Conservation (phyloP, 228 moss, liverwort and hornwort genomes). For the Sphagnum magellanicum region DNA sequence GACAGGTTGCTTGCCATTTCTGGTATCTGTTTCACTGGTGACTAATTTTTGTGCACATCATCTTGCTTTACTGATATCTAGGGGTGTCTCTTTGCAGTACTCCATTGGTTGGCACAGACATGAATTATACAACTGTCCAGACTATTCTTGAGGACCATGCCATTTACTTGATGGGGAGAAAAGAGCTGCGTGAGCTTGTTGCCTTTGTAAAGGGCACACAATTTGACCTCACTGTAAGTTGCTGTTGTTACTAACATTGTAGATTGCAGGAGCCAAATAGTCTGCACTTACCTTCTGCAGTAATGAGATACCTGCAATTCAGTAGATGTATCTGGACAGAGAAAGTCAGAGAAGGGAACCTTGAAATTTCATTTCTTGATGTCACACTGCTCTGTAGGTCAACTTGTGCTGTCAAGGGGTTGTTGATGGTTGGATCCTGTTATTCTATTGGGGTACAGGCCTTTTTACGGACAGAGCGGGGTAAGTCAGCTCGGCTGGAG, state of each 20-base stretch:
- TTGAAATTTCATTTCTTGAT: no score
- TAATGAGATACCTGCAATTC: no score
- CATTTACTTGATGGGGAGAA: constrained; percentile 61
- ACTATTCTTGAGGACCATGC: constrained; percentile 81
- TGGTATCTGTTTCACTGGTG: no score
- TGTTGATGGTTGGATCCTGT: no score
- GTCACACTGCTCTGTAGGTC: no score
- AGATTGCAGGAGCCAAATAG: not conserved
- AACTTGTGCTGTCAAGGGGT: no score
- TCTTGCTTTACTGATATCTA: not conserved
- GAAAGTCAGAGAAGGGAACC: no score
- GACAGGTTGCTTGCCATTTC: no score
- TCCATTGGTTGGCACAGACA: constrained; percentile 54
- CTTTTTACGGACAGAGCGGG: constrained; percentile 68
- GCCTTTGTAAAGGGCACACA: constrained; percentile 78
- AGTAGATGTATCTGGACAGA: no score
- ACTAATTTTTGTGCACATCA: no score
- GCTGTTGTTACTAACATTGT: no score
- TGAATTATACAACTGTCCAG: constrained; percentile 74
- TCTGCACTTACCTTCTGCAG: no score
- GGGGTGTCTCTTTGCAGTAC: constrained; percentile 28
- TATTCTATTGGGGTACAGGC: constrained; percentile 24
- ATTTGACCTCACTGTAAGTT: constrained; percentile 70
- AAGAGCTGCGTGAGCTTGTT: constrained; percentile 77
- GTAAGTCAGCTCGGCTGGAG: constrained; percentile 74